These are phyloP conservation scores for Vaccinium myrtillus DNA, from an alignment of 148 eudicot species.

Conservation along the genomic window DNA sequence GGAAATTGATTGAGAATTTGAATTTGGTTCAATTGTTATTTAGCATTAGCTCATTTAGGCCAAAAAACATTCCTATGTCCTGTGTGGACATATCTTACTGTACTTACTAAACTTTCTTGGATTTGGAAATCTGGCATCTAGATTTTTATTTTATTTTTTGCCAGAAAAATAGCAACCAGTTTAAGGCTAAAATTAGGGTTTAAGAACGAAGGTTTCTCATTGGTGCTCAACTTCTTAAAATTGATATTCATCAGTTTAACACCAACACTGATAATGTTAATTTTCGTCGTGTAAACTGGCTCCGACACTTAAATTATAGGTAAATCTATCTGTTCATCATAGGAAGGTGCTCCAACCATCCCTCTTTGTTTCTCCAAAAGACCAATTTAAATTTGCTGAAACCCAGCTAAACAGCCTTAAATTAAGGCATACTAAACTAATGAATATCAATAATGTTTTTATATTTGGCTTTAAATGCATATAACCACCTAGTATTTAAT, in stretches of 20 bases:
- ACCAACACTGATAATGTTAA: neutral
- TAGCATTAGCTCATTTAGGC: neutral
- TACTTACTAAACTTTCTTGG: neutral
- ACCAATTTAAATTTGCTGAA: neutral
- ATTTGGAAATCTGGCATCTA: constrained; percentile 5
- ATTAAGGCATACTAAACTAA: too few species aligned
- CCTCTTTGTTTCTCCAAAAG: neutral
- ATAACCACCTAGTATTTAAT: neutral
- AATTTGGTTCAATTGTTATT: neutral
- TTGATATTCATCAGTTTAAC: too few species aligned
- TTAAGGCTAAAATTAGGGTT: neutral
- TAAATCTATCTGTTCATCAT: neutral
- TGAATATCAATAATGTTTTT: neutral
- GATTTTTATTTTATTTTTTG: constrained; percentile 10
- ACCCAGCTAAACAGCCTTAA: constrained; percentile 8
- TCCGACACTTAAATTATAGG: too few species aligned
- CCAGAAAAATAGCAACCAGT: neutral
- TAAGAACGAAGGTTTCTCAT: neutral
- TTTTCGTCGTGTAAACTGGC: too few species aligned
- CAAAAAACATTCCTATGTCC: neutral
- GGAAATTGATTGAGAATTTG: neutral
- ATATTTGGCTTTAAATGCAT: neutral
- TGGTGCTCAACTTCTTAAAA: too few species aligned
- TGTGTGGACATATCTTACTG: neutral
- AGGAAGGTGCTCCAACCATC: neutral